Conservation (phyloP, 805 yeast genomes). For the Candida tallmaniae region DNA sequence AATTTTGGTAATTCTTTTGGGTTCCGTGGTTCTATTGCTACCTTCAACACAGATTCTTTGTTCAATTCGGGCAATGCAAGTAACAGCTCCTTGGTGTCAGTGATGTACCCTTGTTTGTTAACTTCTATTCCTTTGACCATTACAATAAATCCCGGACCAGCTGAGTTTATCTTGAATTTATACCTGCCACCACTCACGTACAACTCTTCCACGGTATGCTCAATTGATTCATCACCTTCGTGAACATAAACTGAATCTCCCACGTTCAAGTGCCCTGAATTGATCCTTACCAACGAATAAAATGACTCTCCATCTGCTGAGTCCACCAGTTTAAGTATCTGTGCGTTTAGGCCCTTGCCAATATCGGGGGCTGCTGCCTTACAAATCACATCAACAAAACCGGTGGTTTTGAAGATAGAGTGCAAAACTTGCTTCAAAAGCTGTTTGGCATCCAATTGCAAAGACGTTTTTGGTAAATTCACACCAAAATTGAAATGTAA, state of each 20-base stretch:
- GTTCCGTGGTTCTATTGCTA: conserved; percentile 75
- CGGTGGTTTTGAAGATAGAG: conserved; percentile 40
- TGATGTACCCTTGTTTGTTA: conserved; percentile 58
- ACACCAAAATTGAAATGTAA: conserved; percentile 49
- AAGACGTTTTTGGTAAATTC: conserved; percentile 33
- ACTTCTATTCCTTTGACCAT: conserved; percentile 64
- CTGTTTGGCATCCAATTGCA: conserved; percentile 53
- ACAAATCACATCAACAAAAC: conserved; percentile 49
- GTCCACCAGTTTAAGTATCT: conserved; percentile 50
- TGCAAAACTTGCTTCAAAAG: conserved; percentile 52
- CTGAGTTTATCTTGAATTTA: conserved; percentile 47
- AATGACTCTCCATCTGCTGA: conserved; percentile 48
- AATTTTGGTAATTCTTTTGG: conserved; percentile 78
- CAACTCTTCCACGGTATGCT: conserved; percentile 38
- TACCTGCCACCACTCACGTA: conserved; percentile 70
- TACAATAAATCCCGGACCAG: conserved; percentile 64
- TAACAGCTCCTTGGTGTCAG: conserved; percentile 10
- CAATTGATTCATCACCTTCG: conserved; percentile 50
- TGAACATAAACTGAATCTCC: conserved; percentile 49
- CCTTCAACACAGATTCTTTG: conserved; percentile 60
- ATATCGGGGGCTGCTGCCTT: conserved; percentile 6
- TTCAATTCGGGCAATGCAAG: conserved; percentile 1
- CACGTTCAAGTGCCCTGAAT: conserved; percentile 52
- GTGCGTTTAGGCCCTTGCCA: conserved; percentile 14
- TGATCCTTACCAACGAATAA: conserved; percentile 57